A percentile compares a stretch with the other conserved stretches of the same genome.
Evolutionary conservation across 2,329 filamentous ascomycete genomes (phyloP).

Genomic region (Aspergillus pseudotamarii): DNA sequence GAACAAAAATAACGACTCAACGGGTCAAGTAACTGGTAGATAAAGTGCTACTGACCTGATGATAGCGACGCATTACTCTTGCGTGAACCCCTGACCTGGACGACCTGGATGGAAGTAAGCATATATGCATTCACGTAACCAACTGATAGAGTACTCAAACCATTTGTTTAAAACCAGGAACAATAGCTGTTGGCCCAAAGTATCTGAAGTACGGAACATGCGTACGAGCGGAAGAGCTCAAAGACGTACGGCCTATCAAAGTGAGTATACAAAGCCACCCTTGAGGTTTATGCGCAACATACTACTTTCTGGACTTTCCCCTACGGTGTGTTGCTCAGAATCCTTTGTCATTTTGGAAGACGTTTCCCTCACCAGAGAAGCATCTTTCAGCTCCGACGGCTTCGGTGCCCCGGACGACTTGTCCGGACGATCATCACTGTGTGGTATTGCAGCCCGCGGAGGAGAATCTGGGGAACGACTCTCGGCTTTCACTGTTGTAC

Average conservation of each 20-base stretch:
- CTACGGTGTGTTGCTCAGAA: slow-evolving; percentile 25
- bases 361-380: slow-evolving; percentile 18
- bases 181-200: slow-evolving; percentile 87
- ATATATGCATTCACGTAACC: neutral
- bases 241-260: slow-evolving; percentile 37
- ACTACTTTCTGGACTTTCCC: slow-evolving; percentile 43
- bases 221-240: slow-evolving; percentile 40
- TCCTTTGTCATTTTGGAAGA: slow-evolving; percentile 26
- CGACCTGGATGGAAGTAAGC: slow-evolving; percentile 57
- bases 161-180: slow-evolving; percentile 92
- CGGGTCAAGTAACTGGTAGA: too few relatives aligned
- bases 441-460: slow-evolving; percentile 10
- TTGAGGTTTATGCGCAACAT: slow-evolving; percentile 19
- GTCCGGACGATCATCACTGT: slow-evolving; percentile 10
- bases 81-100: slow-evolving; percentile 60
- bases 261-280: slow-evolving; percentile 11
- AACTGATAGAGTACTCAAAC: slow-evolving; percentile 47
- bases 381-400: slow-evolving; percentile 22
- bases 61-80: slow-evolving; percentile 44
- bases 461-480: slow-evolving; percentile 33
- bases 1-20: neutral
- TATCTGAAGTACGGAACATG: slow-evolving; percentile 85
- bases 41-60: slow-evolving; percentile 33
- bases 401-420: slow-evolving; percentile 21
- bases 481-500: slow-evolving; percentile 22